Evolutionary conservation across 2,329 filamentous ascomycete genomes (phyloP).

Genomic region (Chaetomium sp.): DNA sequence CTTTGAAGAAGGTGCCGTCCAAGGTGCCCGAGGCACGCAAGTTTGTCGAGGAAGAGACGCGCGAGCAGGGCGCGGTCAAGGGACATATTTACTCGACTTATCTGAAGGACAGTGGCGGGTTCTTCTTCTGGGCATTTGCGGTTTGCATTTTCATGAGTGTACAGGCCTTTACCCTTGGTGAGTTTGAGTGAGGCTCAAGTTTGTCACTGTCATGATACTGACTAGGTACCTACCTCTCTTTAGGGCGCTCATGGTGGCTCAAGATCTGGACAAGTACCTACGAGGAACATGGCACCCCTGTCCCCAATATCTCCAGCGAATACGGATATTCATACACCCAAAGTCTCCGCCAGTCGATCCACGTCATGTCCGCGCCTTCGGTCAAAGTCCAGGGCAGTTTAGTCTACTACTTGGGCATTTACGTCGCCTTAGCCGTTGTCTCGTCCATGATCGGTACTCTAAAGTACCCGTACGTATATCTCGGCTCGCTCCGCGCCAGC

Average conservation of each 20-base stretch:
- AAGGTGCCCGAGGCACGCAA: slow-evolving; percentile 59
- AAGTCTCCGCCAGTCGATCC: slow-evolving; percentile 50
- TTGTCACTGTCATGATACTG: background rate
- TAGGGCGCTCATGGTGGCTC: slow-evolving; percentile 64
- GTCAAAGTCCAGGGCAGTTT: slow-evolving; percentile 46
- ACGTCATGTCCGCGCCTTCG: slow-evolving; percentile 40
- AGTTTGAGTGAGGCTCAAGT: slow-evolving; percentile 19
- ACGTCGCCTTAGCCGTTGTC: slow-evolving; percentile 60
- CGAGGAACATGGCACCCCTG: slow-evolving; percentile 38
- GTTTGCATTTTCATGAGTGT: slow-evolving; percentile 57
- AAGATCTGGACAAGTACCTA: slow-evolving; percentile 61
- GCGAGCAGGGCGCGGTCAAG: slow-evolving; percentile 70
- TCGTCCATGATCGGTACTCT: slow-evolving; percentile 62
- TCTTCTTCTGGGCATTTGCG: slow-evolving; percentile 60
- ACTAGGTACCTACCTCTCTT: no score
- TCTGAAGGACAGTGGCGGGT: slow-evolving; percentile 65
- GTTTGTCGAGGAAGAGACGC: slow-evolving; percentile 75
- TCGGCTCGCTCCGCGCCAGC: slow-evolving; percentile 70
- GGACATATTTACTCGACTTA: slow-evolving; percentile 68
- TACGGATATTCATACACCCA: slow-evolving; percentile 50
- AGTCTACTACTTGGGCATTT: slow-evolving; percentile 68
- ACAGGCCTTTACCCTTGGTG: slow-evolving; percentile 58
- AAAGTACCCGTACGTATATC: slow-evolving; percentile 65
- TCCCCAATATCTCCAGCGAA: slow-evolving; percentile 38
- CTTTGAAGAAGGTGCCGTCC: slow-evolving; percentile 53